Evolutionary conservation across 2,329 filamentous ascomycete genomes (phyloP), one percentile per base, ranked within the genome.

Genomic region (Calonectria honghensis): DNA sequence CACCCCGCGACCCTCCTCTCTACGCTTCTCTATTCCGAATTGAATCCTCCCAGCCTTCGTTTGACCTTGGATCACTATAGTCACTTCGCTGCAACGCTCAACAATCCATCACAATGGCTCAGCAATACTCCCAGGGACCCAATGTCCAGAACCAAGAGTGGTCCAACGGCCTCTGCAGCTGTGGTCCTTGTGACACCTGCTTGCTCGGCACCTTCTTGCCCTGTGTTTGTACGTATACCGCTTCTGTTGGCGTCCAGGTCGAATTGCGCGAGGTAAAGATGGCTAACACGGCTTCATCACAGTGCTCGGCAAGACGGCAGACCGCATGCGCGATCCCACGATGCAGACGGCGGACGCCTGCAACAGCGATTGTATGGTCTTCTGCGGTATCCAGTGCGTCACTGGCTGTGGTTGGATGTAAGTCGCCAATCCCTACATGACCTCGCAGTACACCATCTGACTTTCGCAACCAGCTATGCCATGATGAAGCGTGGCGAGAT

Each of bases 401-500:
- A 87, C 85, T 11, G 83, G 87, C 57, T 87, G 84, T 73, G 87
- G 86, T 66, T 89, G 86, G 83, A 82, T 89, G 83, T 87, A 81
- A 76, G 85, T 78, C 31, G n/a, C 39, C n/a, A 48, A 13, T 13
- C 9, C 52, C 31, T n/a, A 41, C 39, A 13, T 45, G n/a, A 37
- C 20, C 31, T 14, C 29, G 20, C 1, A 14, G 11, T 18, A 6
- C 45, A 11, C 37, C 31, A 18, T 4, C 68, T 57, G n/a, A 27
- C 32, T 51, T 27, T 29, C 48, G 27, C 39, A 35, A 13, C 31
- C 73, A 87, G 86, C 77, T 87, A 85, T 78, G 84, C 88, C 76
- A 88, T 89, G 85, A 83, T 90, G 75, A 90, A 91, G 82, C 89
- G 91, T 64, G 80, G 81, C 72, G 87, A 90, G 78, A 88, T 92